Evolutionary conservation across 2,329 filamentous ascomycete genomes (phyloP).

Genomic region (Xylaria sp.): DNA sequence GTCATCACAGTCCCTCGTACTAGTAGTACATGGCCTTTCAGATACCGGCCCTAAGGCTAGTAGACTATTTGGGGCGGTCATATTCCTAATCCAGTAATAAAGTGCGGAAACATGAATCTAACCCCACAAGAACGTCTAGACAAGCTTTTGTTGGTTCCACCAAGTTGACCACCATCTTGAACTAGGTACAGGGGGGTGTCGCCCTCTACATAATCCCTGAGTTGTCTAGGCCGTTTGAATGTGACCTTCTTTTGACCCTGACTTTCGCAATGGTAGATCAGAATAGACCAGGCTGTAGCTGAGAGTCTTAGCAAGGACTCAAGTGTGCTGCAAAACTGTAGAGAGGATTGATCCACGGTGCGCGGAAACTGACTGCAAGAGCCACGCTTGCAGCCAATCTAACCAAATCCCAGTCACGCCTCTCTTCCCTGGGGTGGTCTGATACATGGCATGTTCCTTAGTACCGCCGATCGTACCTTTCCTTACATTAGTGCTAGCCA

Average conservation of each 20-base stretch:
- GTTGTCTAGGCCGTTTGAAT: neutral
- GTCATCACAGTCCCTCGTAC: neutral
- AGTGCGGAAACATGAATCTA: neutral
- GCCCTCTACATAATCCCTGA: neutral
- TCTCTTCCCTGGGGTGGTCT: neutral
- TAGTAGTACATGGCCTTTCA: too few relatives aligned
- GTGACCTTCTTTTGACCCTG: neutral
- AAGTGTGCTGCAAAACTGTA: neutral
- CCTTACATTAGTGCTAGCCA: neutral
- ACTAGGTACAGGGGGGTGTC: neutral
- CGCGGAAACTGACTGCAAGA: neutral
- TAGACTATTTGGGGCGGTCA: neutral
- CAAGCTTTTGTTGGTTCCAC: neutral
- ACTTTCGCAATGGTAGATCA: neutral
- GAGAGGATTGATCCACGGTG: neutral
- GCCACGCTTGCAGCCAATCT: neutral
- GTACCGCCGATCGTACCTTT: neutral
- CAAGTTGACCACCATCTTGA: neutral
- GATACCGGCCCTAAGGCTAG: neutral
- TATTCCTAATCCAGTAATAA: neutral
- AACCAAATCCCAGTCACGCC: neutral
- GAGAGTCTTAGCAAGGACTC: neutral
- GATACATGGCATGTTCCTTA: neutral
- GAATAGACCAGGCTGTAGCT: neutral
- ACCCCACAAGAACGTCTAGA: conserved; percentile 1